Conservation (phyloP, 2,329 filamentous ascomycete species). For the Leptographium flavum region DNA sequence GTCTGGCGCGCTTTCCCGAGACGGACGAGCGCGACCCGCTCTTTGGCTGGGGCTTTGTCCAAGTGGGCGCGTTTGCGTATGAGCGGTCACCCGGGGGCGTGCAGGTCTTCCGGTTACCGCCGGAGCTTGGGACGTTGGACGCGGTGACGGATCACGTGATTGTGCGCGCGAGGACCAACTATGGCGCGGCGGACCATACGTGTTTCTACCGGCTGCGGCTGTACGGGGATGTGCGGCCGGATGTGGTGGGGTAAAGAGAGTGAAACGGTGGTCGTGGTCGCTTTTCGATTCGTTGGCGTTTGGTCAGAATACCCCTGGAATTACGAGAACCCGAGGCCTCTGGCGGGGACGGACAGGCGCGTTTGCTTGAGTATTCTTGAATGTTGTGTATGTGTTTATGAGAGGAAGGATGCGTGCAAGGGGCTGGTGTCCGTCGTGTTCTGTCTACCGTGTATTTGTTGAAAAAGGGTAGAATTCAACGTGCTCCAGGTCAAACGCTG, state of each 20-base stretch:
- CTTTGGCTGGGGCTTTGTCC: slow-evolving; percentile 32
- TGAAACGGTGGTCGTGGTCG: not conserved
- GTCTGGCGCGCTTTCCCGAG: slow-evolving; percentile 25
- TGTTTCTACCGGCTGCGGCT: slow-evolving; percentile 52
- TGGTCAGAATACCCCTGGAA: no score
- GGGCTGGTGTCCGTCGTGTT: no score
- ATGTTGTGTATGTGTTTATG: no score
- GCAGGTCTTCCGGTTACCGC: slow-evolving; percentile 38
- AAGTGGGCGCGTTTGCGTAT: slow-evolving; percentile 43
- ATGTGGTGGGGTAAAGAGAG: slow-evolving; percentile 1
- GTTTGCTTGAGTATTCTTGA: no score
- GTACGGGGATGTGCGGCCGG: slow-evolving; percentile 28
- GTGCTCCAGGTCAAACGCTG: no score
- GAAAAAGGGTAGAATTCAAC: no score
- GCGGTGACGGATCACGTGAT: slow-evolving; percentile 37
- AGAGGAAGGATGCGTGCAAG: no score
- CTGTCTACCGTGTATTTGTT: no score
- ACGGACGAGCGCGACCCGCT: slow-evolving; percentile 12
- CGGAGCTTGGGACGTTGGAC: slow-evolving; percentile 31
- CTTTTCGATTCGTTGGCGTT: no score
- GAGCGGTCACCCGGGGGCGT: slow-evolving; percentile 22
- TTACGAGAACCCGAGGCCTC: no score
- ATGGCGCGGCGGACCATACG: slow-evolving; percentile 42
- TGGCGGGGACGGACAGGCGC: no score
- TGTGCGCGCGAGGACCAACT: slow-evolving; percentile 42